Percentiles rank a stretch among this genome's conserved stretches.
Evolutionary conservation across 2,329 filamentous ascomycete species (phyloP).

Genomic region (Aspergillus viridinutans): DNA sequence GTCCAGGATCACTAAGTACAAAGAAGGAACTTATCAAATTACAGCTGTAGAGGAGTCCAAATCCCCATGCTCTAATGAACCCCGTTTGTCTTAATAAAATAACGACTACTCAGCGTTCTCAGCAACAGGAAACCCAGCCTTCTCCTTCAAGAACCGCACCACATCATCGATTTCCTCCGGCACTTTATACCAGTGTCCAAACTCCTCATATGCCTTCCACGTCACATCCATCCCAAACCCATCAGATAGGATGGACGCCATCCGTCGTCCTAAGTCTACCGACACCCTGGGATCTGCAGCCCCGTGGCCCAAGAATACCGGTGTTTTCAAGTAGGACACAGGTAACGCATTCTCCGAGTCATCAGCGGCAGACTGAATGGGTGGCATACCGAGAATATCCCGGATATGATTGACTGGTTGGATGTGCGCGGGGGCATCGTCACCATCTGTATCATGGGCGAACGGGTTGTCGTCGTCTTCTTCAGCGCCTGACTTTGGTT

Average conservation of each 20-base stretch:
- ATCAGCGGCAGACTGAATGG: not conserved
- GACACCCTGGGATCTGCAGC: conserved; percentile 38
- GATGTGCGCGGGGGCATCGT: conserved; percentile 12
- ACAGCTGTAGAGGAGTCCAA: too few relatives aligned
- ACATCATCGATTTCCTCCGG: conserved; percentile 49
- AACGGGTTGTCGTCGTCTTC: conserved; percentile 23
- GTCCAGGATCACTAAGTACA: too few relatives aligned
- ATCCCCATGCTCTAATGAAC: too few relatives aligned
- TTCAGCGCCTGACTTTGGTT: not conserved
- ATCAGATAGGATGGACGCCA: conserved; percentile 11
- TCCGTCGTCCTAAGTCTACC: conserved; percentile 14
- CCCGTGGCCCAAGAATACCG: conserved; percentile 7
- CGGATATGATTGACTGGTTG: conserved; percentile 29
- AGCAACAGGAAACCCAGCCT: conserved; percentile 7
- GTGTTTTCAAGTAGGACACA: conserved; percentile 3
- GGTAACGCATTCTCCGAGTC: not conserved
- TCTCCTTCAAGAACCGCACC: conserved; percentile 27
- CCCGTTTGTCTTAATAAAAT: too few relatives aligned
- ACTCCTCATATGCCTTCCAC: conserved; percentile 39
- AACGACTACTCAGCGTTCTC: not conserved
- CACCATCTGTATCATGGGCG: conserved; percentile 3
- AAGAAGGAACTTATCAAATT: too few relatives aligned
- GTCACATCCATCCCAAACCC: conserved; percentile 16
- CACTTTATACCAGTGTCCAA: conserved; percentile 49
- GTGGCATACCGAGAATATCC: conserved; percentile 28